phyloP scores from a whole-genome alignment of 768 basidiomycete species.

The Trametes villosa region DNA sequence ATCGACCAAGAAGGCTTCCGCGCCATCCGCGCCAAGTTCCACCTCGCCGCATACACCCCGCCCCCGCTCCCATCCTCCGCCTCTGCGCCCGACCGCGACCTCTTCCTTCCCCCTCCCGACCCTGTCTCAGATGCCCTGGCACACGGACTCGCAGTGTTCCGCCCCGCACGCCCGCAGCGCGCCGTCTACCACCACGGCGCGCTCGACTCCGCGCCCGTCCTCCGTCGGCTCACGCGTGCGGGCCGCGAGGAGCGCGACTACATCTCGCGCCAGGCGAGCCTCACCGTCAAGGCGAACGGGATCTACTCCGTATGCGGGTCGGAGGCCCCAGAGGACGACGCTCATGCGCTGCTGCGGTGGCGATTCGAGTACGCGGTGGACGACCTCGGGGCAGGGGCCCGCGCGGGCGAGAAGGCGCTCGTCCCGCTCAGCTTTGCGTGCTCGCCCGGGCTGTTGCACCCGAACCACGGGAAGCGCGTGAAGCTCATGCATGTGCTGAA shows the following conservation, averaged over 20 bases:
- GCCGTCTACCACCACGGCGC: slow-evolving; percentile 70
- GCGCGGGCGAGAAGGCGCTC: slow-evolving; percentile 76
- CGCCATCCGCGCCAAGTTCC: slow-evolving; percentile 60
- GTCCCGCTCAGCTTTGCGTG: slow-evolving; percentile 79
- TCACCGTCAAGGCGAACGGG: slow-evolving; percentile 70
- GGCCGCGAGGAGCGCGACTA: slow-evolving; percentile 74
- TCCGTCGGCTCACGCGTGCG: slow-evolving; percentile 69
- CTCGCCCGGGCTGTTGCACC: slow-evolving; percentile 66
- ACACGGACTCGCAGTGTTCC: slow-evolving; percentile 64
- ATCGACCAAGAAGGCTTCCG: slow-evolving; percentile 89
- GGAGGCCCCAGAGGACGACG: slow-evolving; percentile 47
- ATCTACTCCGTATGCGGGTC: slow-evolving; percentile 75
- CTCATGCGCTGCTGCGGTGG: slow-evolving; percentile 69
- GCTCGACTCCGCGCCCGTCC: slow-evolving; percentile 65
- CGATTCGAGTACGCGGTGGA: slow-evolving; percentile 80
- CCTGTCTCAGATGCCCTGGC: slow-evolving; percentile 39
- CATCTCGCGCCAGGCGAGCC: slow-evolving; percentile 73
- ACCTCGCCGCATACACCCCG: slow-evolving; percentile 55
- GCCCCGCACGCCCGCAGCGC: slow-evolving; percentile 57
- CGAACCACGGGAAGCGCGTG: slow-evolving; percentile 61
- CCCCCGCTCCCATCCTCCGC: slow-evolving; percentile 42
- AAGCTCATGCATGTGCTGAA: slow-evolving; percentile 71
- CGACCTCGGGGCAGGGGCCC: slow-evolving; percentile 48
- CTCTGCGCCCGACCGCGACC: no score
- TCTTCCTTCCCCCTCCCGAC: slow-evolving; percentile 27